Evolutionary conservation across 768 basidiomycete species (phyloP).

Genomic region (Termitomyces sp.): DNA sequence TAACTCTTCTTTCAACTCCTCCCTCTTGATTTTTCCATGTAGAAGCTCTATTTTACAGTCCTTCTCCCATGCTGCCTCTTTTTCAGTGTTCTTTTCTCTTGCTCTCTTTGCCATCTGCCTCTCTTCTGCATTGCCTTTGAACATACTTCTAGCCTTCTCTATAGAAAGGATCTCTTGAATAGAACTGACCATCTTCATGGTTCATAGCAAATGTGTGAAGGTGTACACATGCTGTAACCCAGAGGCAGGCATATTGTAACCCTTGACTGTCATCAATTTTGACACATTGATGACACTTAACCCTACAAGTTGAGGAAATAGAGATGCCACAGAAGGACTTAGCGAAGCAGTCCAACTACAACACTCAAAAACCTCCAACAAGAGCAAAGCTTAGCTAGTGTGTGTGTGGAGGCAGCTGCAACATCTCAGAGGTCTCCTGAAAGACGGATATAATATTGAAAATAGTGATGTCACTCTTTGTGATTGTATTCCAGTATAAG

Average conservation of each 20-base stretch:
- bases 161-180: not conserved
- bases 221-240: constrained; percentile 30
- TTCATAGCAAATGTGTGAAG: constrained; percentile 28
- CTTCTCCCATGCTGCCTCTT: not conserved
- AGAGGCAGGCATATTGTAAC: constrained; percentile 22
- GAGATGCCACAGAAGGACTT: too few species aligned
- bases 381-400: too few species aligned
- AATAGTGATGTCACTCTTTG: too few species aligned
- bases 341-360: too few species aligned
- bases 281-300: too few species aligned
- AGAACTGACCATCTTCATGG: not conserved
- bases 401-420: too few species aligned
- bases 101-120: not conserved
- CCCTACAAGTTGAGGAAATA: too few species aligned
- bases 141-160: not conserved
- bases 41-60: constrained; percentile 13
- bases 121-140: not conserved
- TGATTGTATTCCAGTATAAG: too few species aligned
- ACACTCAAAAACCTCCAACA: too few species aligned
- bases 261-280: constrained; percentile 21
- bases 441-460: too few species aligned
- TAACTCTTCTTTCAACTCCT: constrained; percentile 20
- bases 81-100: not conserved
- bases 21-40: constrained; percentile 21
- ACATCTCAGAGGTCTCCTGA: too few species aligned